phyloP scores from a whole-genome alignment of 2,329 filamentous ascomycete species.

The Cladosporium cucumerinum region DNA sequence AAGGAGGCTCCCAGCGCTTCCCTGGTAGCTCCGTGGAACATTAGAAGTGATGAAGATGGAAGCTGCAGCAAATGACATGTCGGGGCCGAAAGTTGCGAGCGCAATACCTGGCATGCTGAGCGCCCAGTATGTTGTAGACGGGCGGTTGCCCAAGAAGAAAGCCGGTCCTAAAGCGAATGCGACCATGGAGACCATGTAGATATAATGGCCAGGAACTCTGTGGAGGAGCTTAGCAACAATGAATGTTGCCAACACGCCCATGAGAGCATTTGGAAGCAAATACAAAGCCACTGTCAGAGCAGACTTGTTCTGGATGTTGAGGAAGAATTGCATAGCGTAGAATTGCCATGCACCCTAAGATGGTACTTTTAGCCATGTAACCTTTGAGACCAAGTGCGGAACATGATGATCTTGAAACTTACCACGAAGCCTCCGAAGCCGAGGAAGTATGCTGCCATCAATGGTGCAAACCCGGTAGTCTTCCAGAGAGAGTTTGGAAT shows the following conservation, averaged over 20 bases:
- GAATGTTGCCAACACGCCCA: slow-evolving; percentile 45
- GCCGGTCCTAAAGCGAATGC: slow-evolving; percentile 38
- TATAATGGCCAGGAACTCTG: slow-evolving; percentile 45
- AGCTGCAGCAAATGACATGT: slow-evolving; percentile 47
- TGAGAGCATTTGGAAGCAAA: slow-evolving; percentile 44
- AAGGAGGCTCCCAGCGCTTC: slow-evolving; percentile 45
- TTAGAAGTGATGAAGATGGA: slow-evolving; percentile 50
- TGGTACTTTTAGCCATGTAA: background rate
- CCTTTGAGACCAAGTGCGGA: background rate
- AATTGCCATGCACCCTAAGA: slow-evolving; percentile 29
- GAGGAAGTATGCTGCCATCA: slow-evolving; percentile 39
- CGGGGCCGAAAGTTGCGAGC: slow-evolving; percentile 47
- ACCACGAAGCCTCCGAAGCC: slow-evolving; percentile 36
- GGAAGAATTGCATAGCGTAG: slow-evolving; percentile 41
- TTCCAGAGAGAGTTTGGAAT: slow-evolving; percentile 41
- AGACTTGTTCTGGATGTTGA: slow-evolving; percentile 38
- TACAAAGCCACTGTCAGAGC: slow-evolving; percentile 45
- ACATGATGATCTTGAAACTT: slow-evolving; percentile 30
- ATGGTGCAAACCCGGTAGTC: slow-evolving; percentile 42
- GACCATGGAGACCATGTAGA: slow-evolving; percentile 45
- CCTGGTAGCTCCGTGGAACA: slow-evolving; percentile 47
- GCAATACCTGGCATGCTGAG: slow-evolving; percentile 45
- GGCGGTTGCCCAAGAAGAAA: slow-evolving; percentile 42
- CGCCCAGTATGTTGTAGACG: slow-evolving; percentile 44
- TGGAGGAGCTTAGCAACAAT: slow-evolving; percentile 48